Base-by-base conservation (phyloP, 2,329 filamentous ascomycete species). In the Penicillium janthinellum region DNA sequence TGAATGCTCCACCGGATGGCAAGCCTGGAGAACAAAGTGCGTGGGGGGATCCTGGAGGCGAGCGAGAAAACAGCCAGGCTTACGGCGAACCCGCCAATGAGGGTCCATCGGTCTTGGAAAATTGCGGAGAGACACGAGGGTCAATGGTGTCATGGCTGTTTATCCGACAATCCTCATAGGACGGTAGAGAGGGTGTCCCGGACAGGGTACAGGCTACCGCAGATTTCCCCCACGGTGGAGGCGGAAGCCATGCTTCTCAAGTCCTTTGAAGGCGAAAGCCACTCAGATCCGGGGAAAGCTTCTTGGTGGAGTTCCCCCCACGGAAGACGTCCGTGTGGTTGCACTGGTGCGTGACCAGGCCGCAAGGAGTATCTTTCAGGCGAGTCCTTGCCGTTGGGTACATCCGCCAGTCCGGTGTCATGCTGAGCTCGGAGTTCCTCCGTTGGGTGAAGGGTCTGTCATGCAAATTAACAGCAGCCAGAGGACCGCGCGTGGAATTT, bases 1-100 rank as follows among this genome's bases (percentile, higher is more conserved):
- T 28, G 25, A 5, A 7, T 28, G 25, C 25, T 28, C 25, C 25
- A 28, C 25, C 25, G 25, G 25, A 28, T 31, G 28, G 28, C 28
- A 31, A 48, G 50, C 41, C 35, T 22, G 50, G 51, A 50, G 44
- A 54, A 59, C 50, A 59, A 50, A 50, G 63, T 50, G 62, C 51
- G 59, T 39, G 45, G 51, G 51, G 45, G 39, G 28, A 38, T 15
- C 22, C 41, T 17, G 44, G 11, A 28, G 12, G 28, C 28, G 28
- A 31, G 28, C 28, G 28, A 25, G 42, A 20, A 17, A 47, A 42
- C 20, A 34, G 11, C n/a, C 47, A 39, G 34, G 35, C 34, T 45
- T 25, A 37, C 39, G 34, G 37, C 31, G 14, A n/a, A 5, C 22
- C 22, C 17, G 14, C 59, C 59, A 61, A 56, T 61, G 15, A 44